phyloP scores from a whole-genome alignment of 306 rosid species.

The Vachellia collinsii region DNA sequence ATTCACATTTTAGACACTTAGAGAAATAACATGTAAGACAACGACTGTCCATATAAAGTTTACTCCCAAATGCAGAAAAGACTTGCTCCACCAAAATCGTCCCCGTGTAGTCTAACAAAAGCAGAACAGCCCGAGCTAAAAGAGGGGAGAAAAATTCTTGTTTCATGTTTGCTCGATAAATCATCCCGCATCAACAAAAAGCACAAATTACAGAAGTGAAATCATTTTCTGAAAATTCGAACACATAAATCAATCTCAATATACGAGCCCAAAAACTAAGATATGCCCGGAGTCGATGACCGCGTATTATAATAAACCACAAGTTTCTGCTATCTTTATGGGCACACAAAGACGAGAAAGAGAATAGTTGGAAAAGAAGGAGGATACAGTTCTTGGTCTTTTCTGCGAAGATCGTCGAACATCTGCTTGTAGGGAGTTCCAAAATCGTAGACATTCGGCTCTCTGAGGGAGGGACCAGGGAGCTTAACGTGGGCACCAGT shows the following conservation, averaged over 20 bases:
- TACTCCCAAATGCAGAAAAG: neutral
- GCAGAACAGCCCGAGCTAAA: conserved; percentile 15
- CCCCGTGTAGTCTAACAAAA: neutral
- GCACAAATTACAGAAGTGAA: neutral
- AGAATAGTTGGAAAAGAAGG: neutral
- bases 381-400: conserved; percentile 94
- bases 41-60: neutral
- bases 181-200: conserved; percentile 2
- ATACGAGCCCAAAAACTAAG: neutral
- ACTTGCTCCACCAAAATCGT: conserved; percentile 19
- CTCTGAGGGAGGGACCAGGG: conserved; percentile 95
- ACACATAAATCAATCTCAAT: conserved; percentile 1
- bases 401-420: conserved; percentile 84
- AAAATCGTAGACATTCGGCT: conserved; percentile 92
- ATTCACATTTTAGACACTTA: neutral
- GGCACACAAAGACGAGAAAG: neutral
- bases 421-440: conserved; percentile 94
- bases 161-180: neutral
- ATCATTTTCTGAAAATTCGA: neutral
- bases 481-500: conserved; percentile 95
- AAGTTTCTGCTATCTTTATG: neutral
- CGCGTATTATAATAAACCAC: neutral
- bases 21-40: neutral
- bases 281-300: neutral
- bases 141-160: neutral